Percentiles rank a stretch among this genome's conserved stretches.
Conservation (phyloP, 2,329 filamentous ascomycete genomes). For the Verticillium albo-atrum region DNA sequence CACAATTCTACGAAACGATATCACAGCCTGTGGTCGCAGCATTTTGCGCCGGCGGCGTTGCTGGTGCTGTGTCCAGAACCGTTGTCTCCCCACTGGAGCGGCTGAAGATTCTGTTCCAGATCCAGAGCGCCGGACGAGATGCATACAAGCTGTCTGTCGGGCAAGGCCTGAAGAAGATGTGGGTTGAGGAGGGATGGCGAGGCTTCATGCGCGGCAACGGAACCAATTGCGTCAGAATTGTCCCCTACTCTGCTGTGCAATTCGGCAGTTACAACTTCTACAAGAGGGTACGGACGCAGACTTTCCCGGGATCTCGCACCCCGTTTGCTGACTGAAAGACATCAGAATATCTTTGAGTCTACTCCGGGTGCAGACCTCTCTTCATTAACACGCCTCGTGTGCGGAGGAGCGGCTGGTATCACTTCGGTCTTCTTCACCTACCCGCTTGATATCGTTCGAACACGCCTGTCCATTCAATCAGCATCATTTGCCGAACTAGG, state of each 20-base stretch:
- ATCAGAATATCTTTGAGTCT: conserved; percentile 68
- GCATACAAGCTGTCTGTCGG: conserved; percentile 92
- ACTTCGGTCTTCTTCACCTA: conserved; percentile 95
- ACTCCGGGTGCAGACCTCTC: conserved; percentile 69
- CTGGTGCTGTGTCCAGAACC: conserved; percentile 94
- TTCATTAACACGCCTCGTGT: conserved; percentile 73
- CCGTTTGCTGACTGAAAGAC: neutral
- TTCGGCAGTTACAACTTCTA: conserved; percentile 99
- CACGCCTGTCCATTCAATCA: conserved; percentile 91
- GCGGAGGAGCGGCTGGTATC: conserved; percentile 86
- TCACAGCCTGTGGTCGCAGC: conserved; percentile 85
- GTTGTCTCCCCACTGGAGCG: conserved; percentile 95
- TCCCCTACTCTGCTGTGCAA: conserved; percentile 96
- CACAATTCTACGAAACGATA: conserved; percentile 45
- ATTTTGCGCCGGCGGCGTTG: conserved; percentile 90
- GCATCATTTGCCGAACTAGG: conserved; percentile 86
- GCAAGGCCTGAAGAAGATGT: conserved; percentile 91
- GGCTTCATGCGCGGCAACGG: conserved; percentile 98
- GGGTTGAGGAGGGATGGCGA: conserved; percentile 92
- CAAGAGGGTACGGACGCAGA: conserved; percentile 64
- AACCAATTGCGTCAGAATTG: conserved; percentile 96
- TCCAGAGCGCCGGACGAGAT: conserved; percentile 84
- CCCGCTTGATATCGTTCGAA: conserved; percentile 95
- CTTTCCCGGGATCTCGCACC: neutral
- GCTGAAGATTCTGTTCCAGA: conserved; percentile 95